phyloP scores from a whole-genome alignment of 306 rosid genomes.

The Nissolia schottii region DNA sequence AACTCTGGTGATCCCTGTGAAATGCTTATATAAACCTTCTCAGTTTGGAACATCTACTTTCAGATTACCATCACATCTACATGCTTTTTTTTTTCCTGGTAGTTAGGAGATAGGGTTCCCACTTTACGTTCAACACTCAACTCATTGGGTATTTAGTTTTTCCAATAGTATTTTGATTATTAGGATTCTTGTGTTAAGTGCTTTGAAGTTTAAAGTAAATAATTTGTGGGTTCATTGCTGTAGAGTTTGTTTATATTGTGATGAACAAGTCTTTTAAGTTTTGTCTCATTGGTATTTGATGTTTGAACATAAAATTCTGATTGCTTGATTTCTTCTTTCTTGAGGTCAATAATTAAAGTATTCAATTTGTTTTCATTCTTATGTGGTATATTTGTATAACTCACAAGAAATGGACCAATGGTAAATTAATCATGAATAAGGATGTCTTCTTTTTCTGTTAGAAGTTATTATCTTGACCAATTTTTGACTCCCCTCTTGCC shows the following conservation, averaged over 20 bases:
- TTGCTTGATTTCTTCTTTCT: not conserved
- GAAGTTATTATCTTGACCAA: not conserved
- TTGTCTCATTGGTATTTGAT: not conserved
- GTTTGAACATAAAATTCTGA: not conserved
- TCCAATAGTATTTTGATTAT: not conserved
- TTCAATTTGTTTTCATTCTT: not conserved
- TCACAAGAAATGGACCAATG: not conserved
- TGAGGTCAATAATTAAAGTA: not conserved
- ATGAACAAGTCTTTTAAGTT: not conserved
- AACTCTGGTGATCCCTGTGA: conserved; percentile 4
- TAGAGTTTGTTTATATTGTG: not conserved
- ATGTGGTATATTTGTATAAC: not conserved
- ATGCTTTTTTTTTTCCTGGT: not conserved
- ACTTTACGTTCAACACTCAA: not conserved
- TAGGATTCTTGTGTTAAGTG: not conserved
- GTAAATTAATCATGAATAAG: not conserved
- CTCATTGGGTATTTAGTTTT: not conserved
- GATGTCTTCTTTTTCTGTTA: not conserved
- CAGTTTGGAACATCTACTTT: conserved; percentile 5
- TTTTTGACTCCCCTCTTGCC: not conserved
- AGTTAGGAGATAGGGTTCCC: not conserved
- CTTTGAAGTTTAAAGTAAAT: not conserved
- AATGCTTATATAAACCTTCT: not conserved
- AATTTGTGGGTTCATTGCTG: not conserved
- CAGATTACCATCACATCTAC: not conserved